Base-by-base conservation (phyloP, 1,284 basidiomycete genomes). In the Microbotryum violaceum region DNA sequence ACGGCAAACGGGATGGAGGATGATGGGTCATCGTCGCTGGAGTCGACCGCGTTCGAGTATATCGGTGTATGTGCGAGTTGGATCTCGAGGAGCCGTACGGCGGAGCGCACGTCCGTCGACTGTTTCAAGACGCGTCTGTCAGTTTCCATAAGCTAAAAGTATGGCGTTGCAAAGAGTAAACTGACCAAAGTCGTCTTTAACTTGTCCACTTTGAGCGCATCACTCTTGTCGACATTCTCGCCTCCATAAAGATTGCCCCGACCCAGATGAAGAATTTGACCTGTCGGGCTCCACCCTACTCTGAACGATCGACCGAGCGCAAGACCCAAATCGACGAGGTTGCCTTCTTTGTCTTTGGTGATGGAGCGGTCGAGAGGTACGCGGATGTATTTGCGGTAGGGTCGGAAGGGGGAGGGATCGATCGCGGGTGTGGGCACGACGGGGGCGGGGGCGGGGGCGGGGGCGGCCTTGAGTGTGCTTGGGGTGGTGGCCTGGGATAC, bases 281-380 rank as follows among this genome's bases (percentile, higher is more conserved):
- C 90, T 52, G 83, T 82, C 0, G 89, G 87, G 18, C 92, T 90
- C 90, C 91, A 97, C 3, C 89, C 86, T 6, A 88, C 89, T 54
- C 92, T 82, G 76, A 93, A 97, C 25, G 89, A 91, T 31, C 91
- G 83, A 20, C 91, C 92, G 60, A 93, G 78, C 6, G 87, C 81
- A 49, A 97, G 77, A 1, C 91, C 91, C 9, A 89, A 85, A 76
- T 97, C 94, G 9, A 84, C 78, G 52, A 83, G 78, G 42, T 83
- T 78, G 10, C 81, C 81, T 73, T 93, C 90, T 50, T 80, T 79
- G 7, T 82, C 85, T 49, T 77, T 78, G 0, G 83, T 82, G 20
- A 81, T 77, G 4, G 88, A 90, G 18, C 68, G 53, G 7, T 63
- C 61, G 25, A 74, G 62, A 54, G 79, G 81, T 37, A 74, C 68